These are phyloP conservation scores for Suillus americanus DNA, from an alignment of 768 basidiomycete genomes.

Conservation along the genomic window DNA sequence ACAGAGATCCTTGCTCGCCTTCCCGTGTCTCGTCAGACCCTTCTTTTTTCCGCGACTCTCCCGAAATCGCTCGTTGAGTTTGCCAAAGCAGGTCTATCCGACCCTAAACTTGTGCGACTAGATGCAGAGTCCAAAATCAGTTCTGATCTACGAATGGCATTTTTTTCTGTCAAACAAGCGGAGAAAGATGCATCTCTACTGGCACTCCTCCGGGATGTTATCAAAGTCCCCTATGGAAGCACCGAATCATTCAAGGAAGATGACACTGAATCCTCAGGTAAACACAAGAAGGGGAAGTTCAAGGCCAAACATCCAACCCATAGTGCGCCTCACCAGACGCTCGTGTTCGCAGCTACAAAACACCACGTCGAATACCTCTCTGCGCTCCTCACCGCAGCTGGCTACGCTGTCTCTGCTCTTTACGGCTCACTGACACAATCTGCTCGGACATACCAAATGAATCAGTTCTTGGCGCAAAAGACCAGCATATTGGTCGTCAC, in stretches of 20 bases:
- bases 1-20: constrained; percentile 91
- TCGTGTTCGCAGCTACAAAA: constrained; percentile 95
- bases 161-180: constrained; percentile 87
- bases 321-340: constrained; percentile 85
- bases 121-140: constrained; percentile 97
- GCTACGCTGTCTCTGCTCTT: constrained; percentile 90
- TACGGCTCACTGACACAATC: constrained; percentile 94
- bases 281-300: constrained; percentile 53
- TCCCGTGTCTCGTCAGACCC: constrained; percentile 82
- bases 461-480: constrained; percentile 76
- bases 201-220: constrained; percentile 80
- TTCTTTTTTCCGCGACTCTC: constrained; percentile 94
- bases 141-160: constrained; percentile 89
- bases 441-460: constrained; percentile 88
- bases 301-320: constrained; percentile 43
- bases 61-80: constrained; percentile 97
- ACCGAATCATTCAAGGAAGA: constrained; percentile 28
- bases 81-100: constrained; percentile 93
- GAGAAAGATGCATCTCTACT: constrained; percentile 95
- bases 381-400: constrained; percentile 71
- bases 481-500: constrained; percentile 93
- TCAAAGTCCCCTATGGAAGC: constrained; percentile 68
- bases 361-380: constrained; percentile 97
- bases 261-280: constrained; percentile 23
- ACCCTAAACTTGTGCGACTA: constrained; percentile 93